phyloP scores from a whole-genome alignment of 345 rosid genomes.

The Raphanus sativus region DNA sequence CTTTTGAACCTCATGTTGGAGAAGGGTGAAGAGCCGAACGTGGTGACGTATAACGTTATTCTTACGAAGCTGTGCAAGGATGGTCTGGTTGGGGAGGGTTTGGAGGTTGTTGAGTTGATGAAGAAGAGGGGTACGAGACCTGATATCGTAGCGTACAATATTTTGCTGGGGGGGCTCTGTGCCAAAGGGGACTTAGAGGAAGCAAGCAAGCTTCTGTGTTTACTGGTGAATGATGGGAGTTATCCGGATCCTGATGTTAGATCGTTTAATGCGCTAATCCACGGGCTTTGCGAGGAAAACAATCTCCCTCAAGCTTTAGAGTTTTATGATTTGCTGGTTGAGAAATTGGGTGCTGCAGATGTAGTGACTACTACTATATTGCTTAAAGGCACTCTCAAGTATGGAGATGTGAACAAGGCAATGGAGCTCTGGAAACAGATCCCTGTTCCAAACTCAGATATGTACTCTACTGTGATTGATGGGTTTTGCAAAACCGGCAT shows the following conservation, averaged over 20 bases:
- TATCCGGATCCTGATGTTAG: constrained; percentile 47
- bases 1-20: constrained; percentile 52
- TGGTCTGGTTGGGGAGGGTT: constrained; percentile 53
- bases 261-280: constrained; percentile 53
- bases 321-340: constrained; percentile 46
- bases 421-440: constrained; percentile 59
- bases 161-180: constrained; percentile 55
- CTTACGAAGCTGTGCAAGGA: constrained; percentile 61
- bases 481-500: constrained; percentile 55
- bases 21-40: constrained; percentile 49
- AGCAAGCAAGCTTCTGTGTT: constrained; percentile 50
- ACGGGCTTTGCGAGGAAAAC: constrained; percentile 57
- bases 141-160: constrained; percentile 55
- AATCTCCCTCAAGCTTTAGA: constrained; percentile 50
- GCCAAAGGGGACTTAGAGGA: constrained; percentile 52
- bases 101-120: constrained; percentile 52
- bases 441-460: constrained; percentile 48
- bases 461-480: constrained; percentile 51
- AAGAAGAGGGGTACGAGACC: constrained; percentile 55
- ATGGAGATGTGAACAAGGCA: constrained; percentile 49
- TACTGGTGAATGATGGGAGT: constrained; percentile 40
- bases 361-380: constrained; percentile 48
- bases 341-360: constrained; percentile 48
- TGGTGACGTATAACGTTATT: constrained; percentile 56
- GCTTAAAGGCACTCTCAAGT: constrained; percentile 49